Base-by-base conservation (phyloP, 768 basidiomycete species). In the Boletus sensibilis region DNA sequence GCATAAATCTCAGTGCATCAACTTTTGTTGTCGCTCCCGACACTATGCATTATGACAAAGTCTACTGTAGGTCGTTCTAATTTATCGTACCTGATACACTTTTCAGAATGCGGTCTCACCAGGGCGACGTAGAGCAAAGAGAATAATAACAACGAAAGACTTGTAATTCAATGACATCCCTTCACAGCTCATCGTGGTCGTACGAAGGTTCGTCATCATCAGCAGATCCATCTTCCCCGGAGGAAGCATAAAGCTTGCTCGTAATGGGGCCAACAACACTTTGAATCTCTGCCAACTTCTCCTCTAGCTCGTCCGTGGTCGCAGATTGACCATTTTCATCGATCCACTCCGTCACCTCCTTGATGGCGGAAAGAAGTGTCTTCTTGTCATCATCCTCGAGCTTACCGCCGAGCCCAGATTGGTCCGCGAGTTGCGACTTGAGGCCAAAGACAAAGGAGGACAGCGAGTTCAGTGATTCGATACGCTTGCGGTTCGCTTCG, bases 331-430 rank as follows among this genome's bases (percentile, higher is more conserved):
- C 88, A 65, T 93, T 83, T 67, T 89, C 85, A 45, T 98, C 95
- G 52, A 96, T 83, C 94, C 94, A 98, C 54, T 92, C 92, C 20
- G 87, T 86, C 52, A 86, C 84, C 63, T 96, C 93, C 79, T 95
- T 95, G 76, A 97, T 77, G 37, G 86, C 78, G 21, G 81, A 82
- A 51, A 91, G 78, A 59, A 98, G 82, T 9, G 83, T 84, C 83
- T 89, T 88, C 81, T 91, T 92, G 74, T 93, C 91, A 0, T 86
- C 88, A 20, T 86, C 86, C 56, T 77, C 78, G 56, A 93, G 71
- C 75, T 97, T 98, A 64, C 90, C 91, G 61, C 95, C 95, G 51
- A 97, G 84, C 55, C 95, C 95, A 48, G 94, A 86, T 61, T 87
- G 80, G 74, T 98, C 95, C 49, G 76, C 83, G 37, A 97, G 79